A percentile compares a stretch with the other conserved stretches of the same genome.
phyloP scores from a whole-genome alignment of 768 basidiomycete species.

The Hydnomerulius pinastri region DNA sequence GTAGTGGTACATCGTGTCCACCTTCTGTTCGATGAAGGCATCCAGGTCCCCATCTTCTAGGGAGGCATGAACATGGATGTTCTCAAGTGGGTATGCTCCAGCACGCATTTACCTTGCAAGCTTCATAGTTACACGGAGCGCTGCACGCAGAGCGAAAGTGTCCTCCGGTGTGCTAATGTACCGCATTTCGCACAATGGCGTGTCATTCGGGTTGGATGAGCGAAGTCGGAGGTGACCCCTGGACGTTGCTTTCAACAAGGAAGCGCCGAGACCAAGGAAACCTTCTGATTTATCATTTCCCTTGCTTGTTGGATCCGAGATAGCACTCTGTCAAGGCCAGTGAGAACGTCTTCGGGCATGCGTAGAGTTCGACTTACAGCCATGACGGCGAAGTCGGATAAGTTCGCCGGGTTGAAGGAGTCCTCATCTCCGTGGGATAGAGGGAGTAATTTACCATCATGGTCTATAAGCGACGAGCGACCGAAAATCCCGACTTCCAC shows the following conservation, averaged over 20 bases:
- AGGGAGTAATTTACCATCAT: conserved; percentile 5
- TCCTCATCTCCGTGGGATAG: conserved; percentile 18
- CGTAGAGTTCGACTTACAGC: conserved; percentile 19
- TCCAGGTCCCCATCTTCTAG: conserved; percentile 2
- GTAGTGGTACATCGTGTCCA: conserved; percentile 37
- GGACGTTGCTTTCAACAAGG: conserved; percentile 23
- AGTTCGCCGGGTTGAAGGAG: conserved; percentile 18
- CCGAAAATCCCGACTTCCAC: conserved; percentile 35
- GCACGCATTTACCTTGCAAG: conserved; percentile 25
- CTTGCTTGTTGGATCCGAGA: conserved; percentile 9
- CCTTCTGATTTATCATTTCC: conserved; percentile 18
- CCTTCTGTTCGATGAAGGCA: not conserved
- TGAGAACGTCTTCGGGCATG: conserved; percentile 12
- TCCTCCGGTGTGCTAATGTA: not conserved
- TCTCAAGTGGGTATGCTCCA: conserved; percentile 20
- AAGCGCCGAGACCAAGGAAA: conserved; percentile 25
- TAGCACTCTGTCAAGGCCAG: conserved; percentile 7
- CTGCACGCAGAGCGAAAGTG: conserved; percentile 24
- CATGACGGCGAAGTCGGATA: conserved; percentile 45
- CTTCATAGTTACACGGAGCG: not conserved
- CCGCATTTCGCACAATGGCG: conserved; percentile 16
- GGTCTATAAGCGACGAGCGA: conserved; percentile 29
- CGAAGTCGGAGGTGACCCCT: conserved; percentile 21
- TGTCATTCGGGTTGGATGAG: conserved; percentile 15
- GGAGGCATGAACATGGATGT: not conserved